Base-by-base conservation (phyloP, 164 flowering plant species). In the Protea cynaroides region DNA sequence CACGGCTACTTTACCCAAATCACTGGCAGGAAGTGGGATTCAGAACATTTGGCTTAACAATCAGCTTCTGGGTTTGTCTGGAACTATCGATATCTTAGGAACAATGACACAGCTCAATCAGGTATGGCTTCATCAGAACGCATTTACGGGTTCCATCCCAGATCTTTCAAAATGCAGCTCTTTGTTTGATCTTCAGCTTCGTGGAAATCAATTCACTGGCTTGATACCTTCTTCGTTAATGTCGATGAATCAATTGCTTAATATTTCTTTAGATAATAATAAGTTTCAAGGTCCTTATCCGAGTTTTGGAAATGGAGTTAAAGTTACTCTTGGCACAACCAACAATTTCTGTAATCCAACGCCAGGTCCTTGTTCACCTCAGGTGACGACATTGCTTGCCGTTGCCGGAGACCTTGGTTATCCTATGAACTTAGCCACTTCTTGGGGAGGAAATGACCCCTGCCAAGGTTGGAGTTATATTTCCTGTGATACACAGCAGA, bases 381-480 rank as follows among this genome's bases (percentile, higher is more conserved):
- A 76, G 64, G 88, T 86, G 21, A 75, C 72, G 8, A 60, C 69
- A 23, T 71, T 86, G 69, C 76, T 86, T 17, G 74, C 38, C 0
- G 69, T 81, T 8, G 86, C 76, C 4, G 79, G 72, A 10, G 86
- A 75, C 3, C 38, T 86, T 8, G 85, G 83, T 2, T 86, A 81
- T 61, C 92, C 92, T 1, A 53, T 25, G 56, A 50, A 18, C 3
- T 74, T 86, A 58, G 84, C 88, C 0, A 74, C 75, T 36, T 65
- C 79, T 12, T 86, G 92, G 92, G 3, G 10, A 58, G 92, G 87
- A 7, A 83, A 86, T 66, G 69, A 86, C 61, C 75, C 89, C 5
- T 86, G 92, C 64, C 18, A 66, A 7, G 53, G 58, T 2, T 84
- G 91, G 91, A 46, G 25, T 8, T 80, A 69, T 72, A 55, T 84